Evolutionary conservation across 2,329 filamentous ascomycete species (phyloP).

Genomic region (Colletotrichum phormii): DNA sequence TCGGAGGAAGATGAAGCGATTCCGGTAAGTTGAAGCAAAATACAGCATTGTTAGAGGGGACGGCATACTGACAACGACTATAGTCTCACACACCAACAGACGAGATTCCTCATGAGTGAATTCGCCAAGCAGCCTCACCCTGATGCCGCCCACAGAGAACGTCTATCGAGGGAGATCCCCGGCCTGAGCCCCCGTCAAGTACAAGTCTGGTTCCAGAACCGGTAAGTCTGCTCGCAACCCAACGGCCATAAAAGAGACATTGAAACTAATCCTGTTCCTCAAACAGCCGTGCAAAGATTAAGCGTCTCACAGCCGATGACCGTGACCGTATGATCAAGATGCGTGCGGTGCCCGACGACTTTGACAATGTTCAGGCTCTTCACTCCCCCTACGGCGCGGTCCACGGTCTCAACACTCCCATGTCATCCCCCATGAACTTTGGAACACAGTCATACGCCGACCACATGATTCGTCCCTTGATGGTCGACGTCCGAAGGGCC

Average conservation of each 20-base stretch:
- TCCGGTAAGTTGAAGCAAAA: slow-evolving; percentile 66
- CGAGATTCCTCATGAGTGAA: slow-evolving; percentile 97
- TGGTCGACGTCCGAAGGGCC: slow-evolving; percentile 74
- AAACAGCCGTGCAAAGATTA: slow-evolving; percentile 75
- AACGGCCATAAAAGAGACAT: background rate
- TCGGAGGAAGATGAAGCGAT: slow-evolving; percentile 80
- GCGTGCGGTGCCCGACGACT: slow-evolving; percentile 77
- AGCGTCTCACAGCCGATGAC: slow-evolving; percentile 77
- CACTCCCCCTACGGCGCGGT: slow-evolving; percentile 76
- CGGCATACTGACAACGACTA: slow-evolving; percentile 46
- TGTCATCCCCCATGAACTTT: slow-evolving; percentile 62
- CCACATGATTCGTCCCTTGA: slow-evolving; percentile 74
- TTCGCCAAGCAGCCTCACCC: slow-evolving; percentile 95
- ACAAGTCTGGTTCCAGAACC: slow-evolving; percentile 98
- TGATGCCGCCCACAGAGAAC: slow-evolving; percentile 89
- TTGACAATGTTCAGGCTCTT: slow-evolving; percentile 76
- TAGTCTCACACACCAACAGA: slow-evolving; percentile 95
- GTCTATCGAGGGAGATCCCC: slow-evolving; percentile 89
- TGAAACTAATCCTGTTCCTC: slow-evolving; percentile 34
- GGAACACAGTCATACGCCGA: slow-evolving; percentile 63
- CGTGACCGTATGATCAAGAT: slow-evolving; percentile 79
- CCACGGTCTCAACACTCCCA: slow-evolving; percentile 60
- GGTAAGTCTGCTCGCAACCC: slow-evolving; percentile 65
- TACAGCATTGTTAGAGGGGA: background rate
- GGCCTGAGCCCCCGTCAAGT: slow-evolving; percentile 92